Percentiles rank a stretch among this genome's conserved stretches.
phyloP scores from a whole-genome alignment of 1,284 basidiomycete species.

The Ustilago nuda region DNA sequence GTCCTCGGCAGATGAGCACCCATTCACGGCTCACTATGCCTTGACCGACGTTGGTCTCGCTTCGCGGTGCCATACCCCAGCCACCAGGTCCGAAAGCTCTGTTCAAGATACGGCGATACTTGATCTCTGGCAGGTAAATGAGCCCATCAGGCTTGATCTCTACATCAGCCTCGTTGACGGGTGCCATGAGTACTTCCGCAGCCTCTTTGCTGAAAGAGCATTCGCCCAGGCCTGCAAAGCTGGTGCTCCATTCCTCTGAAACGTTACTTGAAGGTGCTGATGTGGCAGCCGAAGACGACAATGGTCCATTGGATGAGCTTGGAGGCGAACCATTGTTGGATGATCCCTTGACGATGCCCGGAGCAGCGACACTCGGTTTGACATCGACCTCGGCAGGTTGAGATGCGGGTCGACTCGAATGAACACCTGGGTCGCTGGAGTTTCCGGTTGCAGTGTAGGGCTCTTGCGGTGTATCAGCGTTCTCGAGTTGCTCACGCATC shows the following conservation, averaged over 20 bases:
- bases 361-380: slow-evolving; percentile 49
- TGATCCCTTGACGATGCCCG: slow-evolving; percentile 28
- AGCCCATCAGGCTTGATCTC: slow-evolving; percentile 97
- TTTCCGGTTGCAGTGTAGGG: slow-evolving; percentile 51
- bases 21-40: slow-evolving; percentile 93
- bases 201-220: slow-evolving; percentile 83
- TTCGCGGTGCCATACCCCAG: slow-evolving; percentile 94
- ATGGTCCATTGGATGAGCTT: slow-evolving; percentile 10
- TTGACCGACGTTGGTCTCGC: slow-evolving; percentile 81
- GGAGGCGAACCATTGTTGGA: slow-evolving; percentile 16
- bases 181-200: slow-evolving; percentile 79
- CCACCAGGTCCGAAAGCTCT: slow-evolving; percentile 94
- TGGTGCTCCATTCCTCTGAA: slow-evolving; percentile 81
- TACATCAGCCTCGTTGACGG: slow-evolving; percentile 81
- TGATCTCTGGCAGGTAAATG: slow-evolving; percentile 96
- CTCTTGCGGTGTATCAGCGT: slow-evolving; percentile 24
- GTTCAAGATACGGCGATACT: slow-evolving; percentile 94
- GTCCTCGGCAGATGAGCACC: slow-evolving; percentile 90
- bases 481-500: slow-evolving; percentile 49
- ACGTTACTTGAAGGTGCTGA: slow-evolving; percentile 28
- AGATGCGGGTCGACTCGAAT: slow-evolving; percentile 52
- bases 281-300: slow-evolving; percentile 9
- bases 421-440: slow-evolving; percentile 51
- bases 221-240: slow-evolving; percentile 83
- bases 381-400: slow-evolving; percentile 43